Base-by-base conservation (phyloP, 1,284 basidiomycete genomes). In the Heterobasidion occidentale region DNA sequence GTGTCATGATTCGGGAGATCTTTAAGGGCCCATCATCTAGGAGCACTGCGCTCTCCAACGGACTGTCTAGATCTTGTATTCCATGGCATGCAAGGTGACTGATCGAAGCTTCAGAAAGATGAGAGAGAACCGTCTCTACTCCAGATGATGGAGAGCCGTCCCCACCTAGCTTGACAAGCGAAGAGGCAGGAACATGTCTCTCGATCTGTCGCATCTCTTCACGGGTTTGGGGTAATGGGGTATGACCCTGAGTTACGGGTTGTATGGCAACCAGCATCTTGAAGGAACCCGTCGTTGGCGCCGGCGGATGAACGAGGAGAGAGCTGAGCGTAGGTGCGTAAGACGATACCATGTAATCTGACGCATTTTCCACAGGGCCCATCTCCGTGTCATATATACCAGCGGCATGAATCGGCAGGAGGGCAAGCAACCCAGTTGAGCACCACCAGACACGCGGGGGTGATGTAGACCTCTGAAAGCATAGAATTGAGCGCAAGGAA, bases 351-450 rank as follows among this genome's bases (percentile, higher is more conserved):
- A 63, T 61, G 42, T 58, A 62, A 44, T 64, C 58, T 9, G 53
- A 62, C 8, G 58, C 45, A 14, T 33, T 15, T 19, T 36, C 55
- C 54, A 27, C 27, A 56, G 4, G 27, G 15, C 38, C 36, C 27
- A 17, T 17, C 44, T 38, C 36, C 27, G 27, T 45, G 12, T 45
- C 50, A 38, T 59, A 61, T 35, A 55, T 27, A 7, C 64, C 65
- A 33, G 65, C 65, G 27, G 66, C 66, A 53, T 67, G 66, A 36
- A 68, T 55, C 7, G 67, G 67, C 20, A 68, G 61, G 42, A 58
- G 64, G 38, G 60, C 55, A 9, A 59, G 51, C 42, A 58, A 49
- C 11, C 60, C 55, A 17, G 56, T 59, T 3, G 60, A 55, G 47
- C 64, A 62, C 57, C 53, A 59, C 36, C 56, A 59, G 17, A 65